Evolutionary conservation across 352 stramenopile species (phyloP).

Genomic region (Globisporangium emineosum): DNA sequence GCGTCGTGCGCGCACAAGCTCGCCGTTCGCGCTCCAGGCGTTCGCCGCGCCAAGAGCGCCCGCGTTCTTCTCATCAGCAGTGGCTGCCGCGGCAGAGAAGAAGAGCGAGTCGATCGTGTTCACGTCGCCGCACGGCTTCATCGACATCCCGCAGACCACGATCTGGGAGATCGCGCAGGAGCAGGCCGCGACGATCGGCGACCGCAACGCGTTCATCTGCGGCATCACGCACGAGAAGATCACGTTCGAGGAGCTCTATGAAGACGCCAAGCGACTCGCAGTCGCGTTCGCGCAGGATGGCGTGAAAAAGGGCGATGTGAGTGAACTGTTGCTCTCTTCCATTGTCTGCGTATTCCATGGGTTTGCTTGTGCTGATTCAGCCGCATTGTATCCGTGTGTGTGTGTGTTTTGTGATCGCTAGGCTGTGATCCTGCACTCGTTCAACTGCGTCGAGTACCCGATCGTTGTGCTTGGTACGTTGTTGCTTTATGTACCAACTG

Average conservation of each 20-base stretch:
- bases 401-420: slow-evolving; percentile 14
- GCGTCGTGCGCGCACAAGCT: slow-evolving; percentile 4
- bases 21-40: slow-evolving; percentile 7
- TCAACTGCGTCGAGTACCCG: slow-evolving; percentile 73
- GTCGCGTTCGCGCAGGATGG: slow-evolving; percentile 31
- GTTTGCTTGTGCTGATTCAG: slow-evolving; percentile 18
- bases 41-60: neutral
- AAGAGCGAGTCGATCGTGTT: slow-evolving; percentile 38
- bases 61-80: neutral
- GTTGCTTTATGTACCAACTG: neutral
- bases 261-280: slow-evolving; percentile 25
- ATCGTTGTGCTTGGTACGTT: slow-evolving; percentile 45
- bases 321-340: slow-evolving; percentile 11
- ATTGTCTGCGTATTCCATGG: neutral
- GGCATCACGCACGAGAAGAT: slow-evolving; percentile 36
- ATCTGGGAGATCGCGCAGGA: slow-evolving; percentile 42
- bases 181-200: slow-evolving; percentile 22
- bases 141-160: slow-evolving; percentile 42
- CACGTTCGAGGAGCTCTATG: slow-evolving; percentile 30
- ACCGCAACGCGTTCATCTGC: slow-evolving; percentile 36
- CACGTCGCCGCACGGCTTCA: slow-evolving; percentile 45
- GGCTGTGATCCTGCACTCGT: slow-evolving; percentile 57
- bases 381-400: neutral
- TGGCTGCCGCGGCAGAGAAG: neutral
- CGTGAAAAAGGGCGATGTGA: slow-evolving; percentile 40